phyloP scores from a whole-genome alignment of 768 basidiomycete species.

The Kwoniella europaea region DNA sequence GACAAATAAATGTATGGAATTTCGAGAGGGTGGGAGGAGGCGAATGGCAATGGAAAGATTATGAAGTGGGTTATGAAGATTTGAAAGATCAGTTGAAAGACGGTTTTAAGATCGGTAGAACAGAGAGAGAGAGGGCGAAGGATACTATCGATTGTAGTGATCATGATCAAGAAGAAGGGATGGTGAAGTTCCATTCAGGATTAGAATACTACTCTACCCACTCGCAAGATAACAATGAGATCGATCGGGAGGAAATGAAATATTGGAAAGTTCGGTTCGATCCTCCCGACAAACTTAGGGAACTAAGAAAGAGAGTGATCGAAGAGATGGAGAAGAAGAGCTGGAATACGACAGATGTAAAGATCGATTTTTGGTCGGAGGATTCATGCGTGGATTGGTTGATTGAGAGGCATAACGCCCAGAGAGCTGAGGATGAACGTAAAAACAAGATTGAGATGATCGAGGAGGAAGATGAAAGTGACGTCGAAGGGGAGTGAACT shows the following conservation, averaged over 20 bases:
- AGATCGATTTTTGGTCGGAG: background rate
- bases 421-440: slow-evolving; percentile 4
- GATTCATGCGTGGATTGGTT: background rate
- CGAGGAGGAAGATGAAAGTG: slow-evolving; percentile 5
- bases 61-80: background rate
- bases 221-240: background rate
- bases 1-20: slow-evolving; percentile 12
- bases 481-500: background rate
- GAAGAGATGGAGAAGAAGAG: background rate
- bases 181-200: slow-evolving; percentile 6
- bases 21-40: slow-evolving; percentile 8
- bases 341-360: background rate
- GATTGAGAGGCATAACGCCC: background rate
- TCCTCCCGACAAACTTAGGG: background rate
- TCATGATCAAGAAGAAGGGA: background rate
- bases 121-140: background rate
- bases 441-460: background rate
- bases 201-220: slow-evolving; percentile 7
- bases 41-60: background rate
- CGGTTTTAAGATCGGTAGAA: background rate
- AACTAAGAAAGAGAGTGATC: slow-evolving; percentile 1
- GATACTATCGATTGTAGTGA: background rate
- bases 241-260: background rate
- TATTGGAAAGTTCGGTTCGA: slow-evolving; percentile 6
- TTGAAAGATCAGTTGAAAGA: slow-evolving; percentile 7